phyloP scores from a whole-genome alignment of 2,329 filamentous ascomycete species.

The Sarocladium brachiariae region DNA sequence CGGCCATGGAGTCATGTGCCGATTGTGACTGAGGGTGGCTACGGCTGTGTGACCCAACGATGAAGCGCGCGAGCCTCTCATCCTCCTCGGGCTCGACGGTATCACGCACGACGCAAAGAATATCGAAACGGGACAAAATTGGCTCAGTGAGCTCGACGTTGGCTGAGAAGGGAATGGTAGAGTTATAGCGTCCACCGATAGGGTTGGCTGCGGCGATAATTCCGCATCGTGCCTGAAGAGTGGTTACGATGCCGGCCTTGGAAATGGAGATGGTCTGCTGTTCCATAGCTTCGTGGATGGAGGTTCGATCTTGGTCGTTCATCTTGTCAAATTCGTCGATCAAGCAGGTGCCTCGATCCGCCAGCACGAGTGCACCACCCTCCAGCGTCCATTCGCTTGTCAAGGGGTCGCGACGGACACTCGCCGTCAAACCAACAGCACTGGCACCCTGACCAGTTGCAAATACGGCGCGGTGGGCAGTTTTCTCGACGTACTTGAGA shows the following conservation, averaged over 20 bases:
- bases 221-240: constrained; percentile 88
- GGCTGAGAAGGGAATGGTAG: constrained; percentile 88
- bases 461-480: constrained; percentile 92
- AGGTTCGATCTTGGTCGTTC: constrained; percentile 97
- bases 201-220: constrained; percentile 97
- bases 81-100: constrained; percentile 90
- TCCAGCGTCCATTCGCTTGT: constrained; percentile 97
- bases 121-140: constrained; percentile 96
- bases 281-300: constrained; percentile 99
- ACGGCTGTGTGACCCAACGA: constrained; percentile 87
- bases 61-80: constrained; percentile 87
- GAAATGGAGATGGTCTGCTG: constrained; percentile 99
- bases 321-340: constrained; percentile 99
- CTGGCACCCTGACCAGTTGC: constrained; percentile 96
- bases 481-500: constrained; percentile 96
- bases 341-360: constrained; percentile 88
- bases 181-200: constrained; percentile 93
- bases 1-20: constrained; percentile 59
- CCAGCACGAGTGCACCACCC: constrained; percentile 89
- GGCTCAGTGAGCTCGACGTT: constrained; percentile 97
- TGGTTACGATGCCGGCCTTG: constrained; percentile 97
- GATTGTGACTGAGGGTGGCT: constrained; percentile 65
- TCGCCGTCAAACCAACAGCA: constrained; percentile 94
- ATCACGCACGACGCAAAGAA: constrained; percentile 91
- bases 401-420: constrained; percentile 88